Percentiles rank a stretch among this genome's conserved stretches.
phyloP scores from a whole-genome alignment of 176 grass and related monocot genomes.

The Aegilops longissima region DNA sequence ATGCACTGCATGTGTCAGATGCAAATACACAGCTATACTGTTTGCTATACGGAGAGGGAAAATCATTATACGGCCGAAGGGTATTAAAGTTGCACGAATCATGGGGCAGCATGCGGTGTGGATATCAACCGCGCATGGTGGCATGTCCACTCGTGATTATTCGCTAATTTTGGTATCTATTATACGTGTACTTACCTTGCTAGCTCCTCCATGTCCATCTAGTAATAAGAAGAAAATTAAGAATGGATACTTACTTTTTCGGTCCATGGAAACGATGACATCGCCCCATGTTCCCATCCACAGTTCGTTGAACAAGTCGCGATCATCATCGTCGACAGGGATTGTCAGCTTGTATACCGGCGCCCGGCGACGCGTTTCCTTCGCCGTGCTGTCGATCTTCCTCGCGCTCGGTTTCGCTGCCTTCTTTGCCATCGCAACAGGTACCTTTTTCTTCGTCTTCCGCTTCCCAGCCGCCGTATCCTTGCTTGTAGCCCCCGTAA shows the following conservation, averaged over 20 bases:
- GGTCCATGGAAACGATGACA: neutral
- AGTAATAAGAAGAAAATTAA: neutral
- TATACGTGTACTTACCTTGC: too few species aligned
- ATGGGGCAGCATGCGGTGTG: too few species aligned
- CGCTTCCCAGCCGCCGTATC: neutral
- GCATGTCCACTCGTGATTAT: too few species aligned
- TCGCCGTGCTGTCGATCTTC: neutral
- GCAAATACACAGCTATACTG: too few species aligned
- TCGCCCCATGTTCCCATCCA: neutral
- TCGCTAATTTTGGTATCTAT: neutral
- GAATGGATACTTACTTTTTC: neutral
- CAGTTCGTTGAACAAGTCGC: neutral
- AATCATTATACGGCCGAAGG: too few species aligned
- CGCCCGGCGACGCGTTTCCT: neutral
- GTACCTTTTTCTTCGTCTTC: neutral
- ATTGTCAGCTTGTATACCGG: neutral
- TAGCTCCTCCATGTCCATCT: neutral
- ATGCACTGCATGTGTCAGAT: too few species aligned
- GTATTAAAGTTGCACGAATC: too few species aligned
- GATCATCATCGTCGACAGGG: neutral
- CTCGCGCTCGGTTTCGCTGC: neutral
- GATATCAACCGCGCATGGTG: too few species aligned
- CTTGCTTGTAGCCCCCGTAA: neutral
- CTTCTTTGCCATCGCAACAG: neutral
- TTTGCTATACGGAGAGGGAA: too few species aligned